Evolutionary conservation across 2,329 filamentous ascomycete genomes (phyloP).

Genomic region (Xylariaceae sp.): DNA sequence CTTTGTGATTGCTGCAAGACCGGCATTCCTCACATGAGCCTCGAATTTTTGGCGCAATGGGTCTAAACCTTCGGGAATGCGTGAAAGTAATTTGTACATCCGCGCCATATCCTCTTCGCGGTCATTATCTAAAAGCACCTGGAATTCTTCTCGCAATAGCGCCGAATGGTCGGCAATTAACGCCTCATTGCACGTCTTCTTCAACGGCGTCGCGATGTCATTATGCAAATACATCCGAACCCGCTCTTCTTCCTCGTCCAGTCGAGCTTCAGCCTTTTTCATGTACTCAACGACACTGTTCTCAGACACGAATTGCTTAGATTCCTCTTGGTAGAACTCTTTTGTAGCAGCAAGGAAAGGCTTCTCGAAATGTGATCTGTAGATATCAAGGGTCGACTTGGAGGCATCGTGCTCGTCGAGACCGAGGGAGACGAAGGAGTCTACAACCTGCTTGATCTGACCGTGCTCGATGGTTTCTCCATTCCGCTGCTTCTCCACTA

Average conservation of each 20-base stretch:
- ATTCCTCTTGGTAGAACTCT: slow-evolving; percentile 88
- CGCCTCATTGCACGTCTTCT: slow-evolving; percentile 85
- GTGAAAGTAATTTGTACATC: slow-evolving; percentile 91
- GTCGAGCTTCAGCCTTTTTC: slow-evolving; percentile 93
- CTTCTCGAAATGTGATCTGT: slow-evolving; percentile 88
- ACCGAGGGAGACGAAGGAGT: slow-evolving; percentile 94
- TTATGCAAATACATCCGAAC: slow-evolving; percentile 90
- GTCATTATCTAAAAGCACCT: slow-evolving; percentile 90
- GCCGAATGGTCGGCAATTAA: slow-evolving; percentile 87
- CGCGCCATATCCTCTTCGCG: slow-evolving; percentile 93
- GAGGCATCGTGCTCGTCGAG: slow-evolving; percentile 91
- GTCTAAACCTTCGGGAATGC: slow-evolving; percentile 90
- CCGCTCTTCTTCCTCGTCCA: slow-evolving; percentile 93
- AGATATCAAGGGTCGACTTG: slow-evolving; percentile 94
- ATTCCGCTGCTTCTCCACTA: slow-evolving; percentile 96
- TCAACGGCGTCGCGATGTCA: slow-evolving; percentile 84
- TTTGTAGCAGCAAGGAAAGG: slow-evolving; percentile 88
- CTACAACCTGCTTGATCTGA: slow-evolving; percentile 96
- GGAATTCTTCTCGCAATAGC: slow-evolving; percentile 93
- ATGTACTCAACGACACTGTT: slow-evolving; percentile 99
- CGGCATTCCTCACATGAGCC: slow-evolving; percentile 88
- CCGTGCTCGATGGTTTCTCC: slow-evolving; percentile 97
- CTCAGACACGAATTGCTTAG: slow-evolving; percentile 90
- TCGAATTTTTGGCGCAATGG: slow-evolving; percentile 88
- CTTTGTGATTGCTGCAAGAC: slow-evolving; percentile 87